Base-by-base conservation (phyloP, 2,329 filamentous ascomycete species). In the Aspergillus ustus region DNA sequence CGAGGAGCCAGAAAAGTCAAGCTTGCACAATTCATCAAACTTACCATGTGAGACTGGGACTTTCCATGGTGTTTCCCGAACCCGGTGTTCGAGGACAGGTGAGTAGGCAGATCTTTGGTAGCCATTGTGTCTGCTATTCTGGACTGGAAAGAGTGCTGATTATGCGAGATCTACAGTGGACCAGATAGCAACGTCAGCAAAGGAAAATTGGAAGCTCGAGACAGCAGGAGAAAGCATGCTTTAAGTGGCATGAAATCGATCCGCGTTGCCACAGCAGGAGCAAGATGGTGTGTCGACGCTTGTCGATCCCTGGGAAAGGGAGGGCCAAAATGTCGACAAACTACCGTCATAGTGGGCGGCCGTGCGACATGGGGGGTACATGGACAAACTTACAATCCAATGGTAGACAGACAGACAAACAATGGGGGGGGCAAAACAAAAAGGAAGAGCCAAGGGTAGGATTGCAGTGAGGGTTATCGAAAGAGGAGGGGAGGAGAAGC, bases 71-170 rank as follows among this genome's bases (percentile, higher is more conserved):
- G 82, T 73, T 83, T 83, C 66, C 80, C 74, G 62, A 78, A 74
- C 57, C 72, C 74, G 59, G 73, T 63, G 62, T 72, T 73, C 52
- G 72, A 67, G 62, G 70, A 69, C 43, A 97, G 85, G 84, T 96
- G 94, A 48, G 91, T 84, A 67, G 93, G 92, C 71, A 97, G 83
- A 67, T 91, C 91, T 80, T 87, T 92, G 73, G 87, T 84, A 67
- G 91, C 88, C 90, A 94, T 94, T 72, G 70, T 82, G 70, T 40
- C 22, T 50, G 46, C 45, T 59, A 28, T 40, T 49, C 52, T 53
- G 45, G 29, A 60, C 31, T 48, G 54, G 52, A 29, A 51, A 31
- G 45, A 51, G 15, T 46, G 43, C 7, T 40, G 31, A 15, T 48
- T 17, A 25, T 50, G 22, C 25, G 25, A 15, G 37, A n/a, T 40